These are phyloP conservation scores for Acmispon strigosus DNA, from an alignment of 306 rosid genomes.

Conservation along the genomic window DNA sequence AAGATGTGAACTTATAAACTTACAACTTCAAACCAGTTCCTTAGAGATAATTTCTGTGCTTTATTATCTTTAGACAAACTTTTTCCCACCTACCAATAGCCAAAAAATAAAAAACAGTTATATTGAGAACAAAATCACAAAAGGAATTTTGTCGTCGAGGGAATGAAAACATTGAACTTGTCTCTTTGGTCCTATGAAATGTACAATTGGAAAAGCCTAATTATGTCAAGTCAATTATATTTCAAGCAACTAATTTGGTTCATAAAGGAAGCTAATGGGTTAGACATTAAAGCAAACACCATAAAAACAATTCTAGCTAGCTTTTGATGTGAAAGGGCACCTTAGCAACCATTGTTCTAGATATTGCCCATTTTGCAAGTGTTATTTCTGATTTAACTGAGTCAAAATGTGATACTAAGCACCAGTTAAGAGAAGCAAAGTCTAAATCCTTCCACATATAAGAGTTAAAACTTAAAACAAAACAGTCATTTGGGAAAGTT, in stretches of 20 bases:
- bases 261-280: not conserved
- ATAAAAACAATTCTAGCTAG: not conserved
- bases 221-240: not conserved
- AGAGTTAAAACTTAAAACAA: not conserved
- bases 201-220: slow-evolving; percentile 2
- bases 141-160: slow-evolving; percentile 4
- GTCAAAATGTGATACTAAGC: slow-evolving; percentile 50
- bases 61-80: slow-evolving; percentile 77
- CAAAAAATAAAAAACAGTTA: not conserved
- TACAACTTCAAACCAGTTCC: slow-evolving; percentile 97
- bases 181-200: slow-evolving; percentile 34
- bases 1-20: slow-evolving; percentile 25
- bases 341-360: slow-evolving; percentile 81
- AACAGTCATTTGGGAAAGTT: not conserved
- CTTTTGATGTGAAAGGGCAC: slow-evolving; percentile 21
- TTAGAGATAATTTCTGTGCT: slow-evolving; percentile 69
- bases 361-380: slow-evolving; percentile 70
- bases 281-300: not conserved
- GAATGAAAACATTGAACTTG: slow-evolving; percentile 21
- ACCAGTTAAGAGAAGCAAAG: slow-evolving; percentile 42
- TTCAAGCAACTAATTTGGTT: not conserved
- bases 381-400: slow-evolving; percentile 60
- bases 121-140: not conserved
- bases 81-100: slow-evolving; percentile 69
- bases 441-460: slow-evolving; percentile 84